Percentiles rank a stretch among this genome's conserved stretches.
Conservation (phyloP, 148 eudicot genomes). For the Pouteria glomerata region DNA sequence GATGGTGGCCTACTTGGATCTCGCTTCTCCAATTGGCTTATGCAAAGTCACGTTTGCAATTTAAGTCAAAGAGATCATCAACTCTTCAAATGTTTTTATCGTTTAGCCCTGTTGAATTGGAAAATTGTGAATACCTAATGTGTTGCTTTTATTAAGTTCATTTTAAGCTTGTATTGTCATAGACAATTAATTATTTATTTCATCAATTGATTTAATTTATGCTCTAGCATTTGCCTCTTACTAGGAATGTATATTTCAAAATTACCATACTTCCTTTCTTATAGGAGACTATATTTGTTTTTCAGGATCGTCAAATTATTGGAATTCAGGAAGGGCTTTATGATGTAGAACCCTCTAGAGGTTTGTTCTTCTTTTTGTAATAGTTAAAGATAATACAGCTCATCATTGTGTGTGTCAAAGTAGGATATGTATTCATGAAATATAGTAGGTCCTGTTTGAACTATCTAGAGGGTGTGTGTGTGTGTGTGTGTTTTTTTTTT, state of each 20-base stretch:
- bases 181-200: no score
- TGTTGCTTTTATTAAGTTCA: not conserved
- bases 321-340: no score
- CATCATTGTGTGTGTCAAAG: not conserved
- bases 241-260: not conserved
- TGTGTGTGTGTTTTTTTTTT: no score
- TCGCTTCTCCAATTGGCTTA: not conserved
- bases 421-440: no score
- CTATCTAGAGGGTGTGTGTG: no score
- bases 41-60: not conserved
- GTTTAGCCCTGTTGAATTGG: not conserved
- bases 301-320: no score
- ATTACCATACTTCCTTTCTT: not conserved
- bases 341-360: slow-evolving; percentile 13
- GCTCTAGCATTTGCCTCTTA: not conserved
- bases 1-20: no score
- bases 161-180: not conserved
- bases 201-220: no score
- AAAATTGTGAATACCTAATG: no score
- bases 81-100: not conserved
- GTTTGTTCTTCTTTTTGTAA: slow-evolving; percentile 5
- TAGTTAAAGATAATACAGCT: not conserved
- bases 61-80: no score
- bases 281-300: not conserved
- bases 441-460: no score